Base-by-base conservation (phyloP, 768 basidiomycete genomes). In the Trametes cingulata region DNA sequence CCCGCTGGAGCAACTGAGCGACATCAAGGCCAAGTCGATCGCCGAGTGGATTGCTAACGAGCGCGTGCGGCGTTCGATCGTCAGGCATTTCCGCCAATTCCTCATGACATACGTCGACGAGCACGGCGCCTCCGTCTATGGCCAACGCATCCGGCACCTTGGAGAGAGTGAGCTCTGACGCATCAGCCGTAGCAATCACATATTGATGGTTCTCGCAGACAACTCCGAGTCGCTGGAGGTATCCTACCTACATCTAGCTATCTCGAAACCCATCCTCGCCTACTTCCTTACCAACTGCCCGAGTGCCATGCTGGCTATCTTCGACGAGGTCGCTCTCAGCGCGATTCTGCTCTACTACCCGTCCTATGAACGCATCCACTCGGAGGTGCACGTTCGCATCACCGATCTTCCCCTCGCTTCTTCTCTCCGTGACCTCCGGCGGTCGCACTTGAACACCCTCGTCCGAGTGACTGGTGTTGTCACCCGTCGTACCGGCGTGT, bases 111-210 rank as follows among this genome's bases (percentile, higher is more conserved):
- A 95, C 69, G 90, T 93, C 42, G 97, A 99, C 68, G 95, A 96
- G 54, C 82, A 88, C 60, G 92, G 92, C 20, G 82, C 85, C 25
- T 96, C 94, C 0, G 94, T 98, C 9, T 98, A 99, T 69, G 97
- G 96, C 14, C 88, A 93, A 71, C 82, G 94, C 50, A 98, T 99
- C 70, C 88, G 90, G 47, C 87, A 88, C 67, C 83, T 99, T 33
- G 97, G 97, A 72, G 96, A 98, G 85, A 87, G 96, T 97, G 66
- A n/a, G n/a, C n/a, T n/a, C n/a, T n/a, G n/a, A n/a, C n/a, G n/a
- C n/a, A n/a, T n/a, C n/a, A n/a, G n/a, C n/a, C n/a, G n/a, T n/a
- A n/a, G n/a, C n/a, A n/a, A n/a, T n/a, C n/a, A n/a, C n/a, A n/a
- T n/a, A 51, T 55, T 37, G 35, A 52, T 17, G 63, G 1, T 64